Evolutionary conservation across 2,329 filamentous ascomycete genomes (phyloP), one percentile per base, ranked within the genome.

Genomic region (Pestalotiopsis fici): DNA sequence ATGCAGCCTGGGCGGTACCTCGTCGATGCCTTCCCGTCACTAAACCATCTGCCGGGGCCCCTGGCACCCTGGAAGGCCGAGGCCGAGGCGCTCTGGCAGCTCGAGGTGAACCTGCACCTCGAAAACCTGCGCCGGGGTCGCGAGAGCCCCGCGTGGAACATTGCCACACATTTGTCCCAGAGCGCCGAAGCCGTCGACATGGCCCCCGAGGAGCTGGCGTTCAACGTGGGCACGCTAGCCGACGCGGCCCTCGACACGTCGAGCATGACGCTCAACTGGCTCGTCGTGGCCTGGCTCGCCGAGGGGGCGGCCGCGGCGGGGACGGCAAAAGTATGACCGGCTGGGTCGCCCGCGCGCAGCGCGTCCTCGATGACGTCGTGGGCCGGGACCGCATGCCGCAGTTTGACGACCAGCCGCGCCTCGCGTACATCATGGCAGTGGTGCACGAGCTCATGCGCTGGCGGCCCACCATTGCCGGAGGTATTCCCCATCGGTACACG

Each of bases 381-480:
- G 82, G 83, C 0, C 61, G 73, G 0, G 74, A 78, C 27, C 74
- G 83, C 2, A 60, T 81, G 37, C 82, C 83, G 0, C 72, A 69
- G 0, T 82, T 80, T 69, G 71, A 78, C 1, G 83, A 85, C 66
- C 74, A 77, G 23, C 66, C 74, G 2, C 73, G 76, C 15, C 69
- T 86, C 23, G 78, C 80, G 0, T 85, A 85, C 69, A 77, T 86
- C 9, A 74, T 78, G 31, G 81, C 79, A 35, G 74, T 82, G 9
- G 73, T 82, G 64, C 80, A 81, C 57, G 84, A 87, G 71, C 71
- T 76, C 1, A 69, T 85, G 25, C 78, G 83, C 3, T 86, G 84
- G 83, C 78, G 82, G 11, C 82, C 83, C 0, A 76, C 81, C 0
- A 73, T 74, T 0, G 74, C 77, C 1, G 74, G 76, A 5, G 78